Conservation (phyloP, 768 basidiomycete species). For the Pisolithus marmoratus region DNA sequence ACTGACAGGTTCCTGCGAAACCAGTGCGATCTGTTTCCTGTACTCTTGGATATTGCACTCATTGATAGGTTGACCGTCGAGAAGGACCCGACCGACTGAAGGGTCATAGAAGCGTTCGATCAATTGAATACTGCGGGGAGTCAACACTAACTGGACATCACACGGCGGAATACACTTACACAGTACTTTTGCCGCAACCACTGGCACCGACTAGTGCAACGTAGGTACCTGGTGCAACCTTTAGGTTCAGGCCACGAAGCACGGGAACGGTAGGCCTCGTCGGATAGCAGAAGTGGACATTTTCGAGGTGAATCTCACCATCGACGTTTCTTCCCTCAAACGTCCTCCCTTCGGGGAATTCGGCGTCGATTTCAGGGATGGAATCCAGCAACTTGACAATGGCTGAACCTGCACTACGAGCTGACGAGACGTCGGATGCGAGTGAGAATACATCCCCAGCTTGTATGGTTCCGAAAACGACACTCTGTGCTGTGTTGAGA, state of each 20-base stretch:
- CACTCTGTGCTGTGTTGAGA: constrained; percentile 37
- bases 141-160: background rate
- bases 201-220: constrained; percentile 81
- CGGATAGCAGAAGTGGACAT: constrained; percentile 87
- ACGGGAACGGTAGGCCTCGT: constrained; percentile 81
- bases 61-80: constrained; percentile 71
- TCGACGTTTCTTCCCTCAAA: constrained; percentile 38
- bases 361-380: constrained; percentile 72
- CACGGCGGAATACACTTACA: constrained; percentile 36
- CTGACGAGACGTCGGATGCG: constrained; percentile 85
- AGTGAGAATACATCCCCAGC: constrained; percentile 81
- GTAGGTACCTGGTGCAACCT: constrained; percentile 71
- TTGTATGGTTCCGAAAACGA: constrained; percentile 69
- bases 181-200: constrained; percentile 79
- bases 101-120: constrained; percentile 86
- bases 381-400: constrained; percentile 76
- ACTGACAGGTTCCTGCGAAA: constrained; percentile 75
- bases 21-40: constrained; percentile 81
- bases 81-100: constrained; percentile 61
- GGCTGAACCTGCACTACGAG: constrained; percentile 68
- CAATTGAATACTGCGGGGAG: constrained; percentile 56
- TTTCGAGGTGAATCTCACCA: constrained; percentile 72
- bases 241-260: constrained; percentile 69
- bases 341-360: constrained; percentile 56
- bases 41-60: constrained; percentile 82